Evolutionary conservation across 2,329 filamentous ascomycete genomes (phyloP).

Genomic region (Coniochaeta prunicola): DNA sequence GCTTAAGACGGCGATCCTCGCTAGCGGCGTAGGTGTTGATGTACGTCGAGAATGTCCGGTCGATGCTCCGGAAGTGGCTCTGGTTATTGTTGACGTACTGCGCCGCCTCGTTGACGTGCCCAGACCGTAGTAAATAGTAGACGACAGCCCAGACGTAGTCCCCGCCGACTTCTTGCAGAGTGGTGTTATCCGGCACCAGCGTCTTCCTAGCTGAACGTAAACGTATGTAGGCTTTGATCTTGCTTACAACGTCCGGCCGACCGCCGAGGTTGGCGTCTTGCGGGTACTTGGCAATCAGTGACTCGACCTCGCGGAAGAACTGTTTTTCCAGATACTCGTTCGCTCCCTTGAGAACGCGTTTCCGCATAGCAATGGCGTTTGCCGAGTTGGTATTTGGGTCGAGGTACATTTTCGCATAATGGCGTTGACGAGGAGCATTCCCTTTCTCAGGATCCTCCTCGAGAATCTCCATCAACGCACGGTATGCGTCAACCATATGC

Average conservation of each 20-base stretch:
- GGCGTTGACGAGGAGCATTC: constrained; percentile 63
- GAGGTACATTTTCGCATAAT: constrained; percentile 70
- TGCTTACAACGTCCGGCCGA: constrained; percentile 78
- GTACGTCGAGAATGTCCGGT: constrained; percentile 83
- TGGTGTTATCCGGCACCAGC: constrained; percentile 70
- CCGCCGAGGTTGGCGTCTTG: constrained; percentile 86
- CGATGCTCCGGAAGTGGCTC: constrained; percentile 78
- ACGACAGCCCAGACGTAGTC: constrained; percentile 93
- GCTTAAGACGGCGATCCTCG: constrained; percentile 67
- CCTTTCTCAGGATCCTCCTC: constrained; percentile 60
- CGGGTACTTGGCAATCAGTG: constrained; percentile 72
- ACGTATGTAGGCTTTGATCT: constrained; percentile 87
- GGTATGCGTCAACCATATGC: constrained; percentile 76
- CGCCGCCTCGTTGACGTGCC: constrained; percentile 76
- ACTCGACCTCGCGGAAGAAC: constrained; percentile 73
- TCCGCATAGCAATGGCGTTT: constrained; percentile 61
- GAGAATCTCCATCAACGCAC: constrained; percentile 71
- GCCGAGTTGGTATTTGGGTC: constrained; percentile 63
- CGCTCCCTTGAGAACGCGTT: constrained; percentile 72
- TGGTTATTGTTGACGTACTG: constrained; percentile 77
- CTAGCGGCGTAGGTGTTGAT: constrained; percentile 76
- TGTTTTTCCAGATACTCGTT: constrained; percentile 72
- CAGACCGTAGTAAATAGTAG: constrained; percentile 83
- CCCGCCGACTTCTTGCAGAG: constrained; percentile 70
- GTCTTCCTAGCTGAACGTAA: constrained; percentile 75